Conservation (phyloP, 2,329 filamentous ascomycete species). For the Aspergillus sclerotialis region DNA sequence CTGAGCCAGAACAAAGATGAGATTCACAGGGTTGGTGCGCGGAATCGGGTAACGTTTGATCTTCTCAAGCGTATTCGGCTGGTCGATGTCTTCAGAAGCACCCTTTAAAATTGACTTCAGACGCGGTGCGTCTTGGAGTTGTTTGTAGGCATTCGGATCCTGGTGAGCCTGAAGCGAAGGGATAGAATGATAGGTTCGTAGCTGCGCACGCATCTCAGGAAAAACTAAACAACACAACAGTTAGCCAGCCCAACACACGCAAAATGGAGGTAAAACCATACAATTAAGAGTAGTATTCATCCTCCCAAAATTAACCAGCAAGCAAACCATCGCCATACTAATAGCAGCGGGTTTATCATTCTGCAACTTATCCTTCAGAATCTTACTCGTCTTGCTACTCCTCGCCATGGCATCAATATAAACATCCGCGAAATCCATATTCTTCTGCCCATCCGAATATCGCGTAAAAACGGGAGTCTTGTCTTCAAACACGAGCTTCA, state of each 20-base stretch:
- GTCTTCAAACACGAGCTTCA: slow-evolving; percentile 57
- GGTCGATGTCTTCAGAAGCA: slow-evolving; percentile 81
- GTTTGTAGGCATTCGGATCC: slow-evolving; percentile 94
- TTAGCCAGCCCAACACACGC: slow-evolving; percentile 1
- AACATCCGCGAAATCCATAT: slow-evolving; percentile 76
- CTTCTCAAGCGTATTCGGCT: slow-evolving; percentile 76
- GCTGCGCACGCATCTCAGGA: slow-evolving; percentile 95
- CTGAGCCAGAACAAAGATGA: slow-evolving; percentile 90
- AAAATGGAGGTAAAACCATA: slow-evolving; percentile 40
- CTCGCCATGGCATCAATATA: slow-evolving; percentile 98
- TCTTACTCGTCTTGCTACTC: slow-evolving; percentile 98
- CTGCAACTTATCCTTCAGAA: slow-evolving; percentile 90
- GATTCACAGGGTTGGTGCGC: slow-evolving; percentile 93
- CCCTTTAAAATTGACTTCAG: slow-evolving; percentile 97
- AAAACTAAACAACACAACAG: slow-evolving; percentile 60
- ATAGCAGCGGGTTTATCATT: slow-evolving; percentile 87
- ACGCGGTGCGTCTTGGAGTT: slow-evolving; percentile 90
- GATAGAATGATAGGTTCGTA: slow-evolving; percentile 96
- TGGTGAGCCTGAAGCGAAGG: slow-evolving; percentile 92
- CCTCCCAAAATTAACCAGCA: slow-evolving; percentile 91
- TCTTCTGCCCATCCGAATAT: slow-evolving; percentile 73
- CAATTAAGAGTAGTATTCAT: slow-evolving; percentile 99
- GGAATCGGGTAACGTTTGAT: slow-evolving; percentile 63
- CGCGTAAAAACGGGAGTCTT: slow-evolving; percentile 73
- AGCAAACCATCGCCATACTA: slow-evolving; percentile 98